Evolutionary conservation across 2,329 filamentous ascomycete genomes (phyloP), one percentile per base, ranked within the genome.

Genomic region (Xylariaceae sp.): DNA sequence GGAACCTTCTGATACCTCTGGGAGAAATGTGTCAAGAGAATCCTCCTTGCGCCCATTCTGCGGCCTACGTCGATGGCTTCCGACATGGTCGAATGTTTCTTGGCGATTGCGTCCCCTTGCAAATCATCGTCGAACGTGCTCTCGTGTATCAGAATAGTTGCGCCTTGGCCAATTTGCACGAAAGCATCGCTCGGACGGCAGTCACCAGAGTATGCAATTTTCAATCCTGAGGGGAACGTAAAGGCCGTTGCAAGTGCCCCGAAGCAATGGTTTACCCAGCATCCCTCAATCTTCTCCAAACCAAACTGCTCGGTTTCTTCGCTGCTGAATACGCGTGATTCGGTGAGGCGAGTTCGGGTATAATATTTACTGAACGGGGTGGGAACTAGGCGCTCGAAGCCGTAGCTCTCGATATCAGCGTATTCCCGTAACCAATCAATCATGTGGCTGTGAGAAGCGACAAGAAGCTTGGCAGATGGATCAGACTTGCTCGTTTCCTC

Each of bases 91-190:
- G 85, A 91, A 78, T 99, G 95, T 70, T 89, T 92, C 84, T 99
- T 99, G 48, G 89, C 90, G 24, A 82, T 71, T 3, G 95, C 95
- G 68, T 97, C 93, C 14, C 82, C 84, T 34, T 75, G 67, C 66
- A 96, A 84, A 67, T 95, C 91, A 70, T 96, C 91, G 65, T 95
- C 91, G 70, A 99, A 98, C 0, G 95, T 99, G 61, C 92, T 93
- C 80, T 99, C 95, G 77, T 99, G 95, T 53, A 99, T 86, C 4
- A 97, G 84, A 6, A 99, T 82, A 12, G 94, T 96, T 2, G 89
- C 87, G 60, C 87, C 87, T 41, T 78, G 77, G 41, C 91, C 96
- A 47, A 94, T 89, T 11, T 74, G 65, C 0, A 86, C 85, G 69
- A 99, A 97, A 0, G 76, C 70, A 2, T 76, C 67, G 3, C 86